Percentiles rank a stretch among this genome's conserved stretches.
These are phyloP conservation scores for Echeveria elegans DNA, from an alignment of 164 flowering plant species.

Conservation along the genomic window DNA sequence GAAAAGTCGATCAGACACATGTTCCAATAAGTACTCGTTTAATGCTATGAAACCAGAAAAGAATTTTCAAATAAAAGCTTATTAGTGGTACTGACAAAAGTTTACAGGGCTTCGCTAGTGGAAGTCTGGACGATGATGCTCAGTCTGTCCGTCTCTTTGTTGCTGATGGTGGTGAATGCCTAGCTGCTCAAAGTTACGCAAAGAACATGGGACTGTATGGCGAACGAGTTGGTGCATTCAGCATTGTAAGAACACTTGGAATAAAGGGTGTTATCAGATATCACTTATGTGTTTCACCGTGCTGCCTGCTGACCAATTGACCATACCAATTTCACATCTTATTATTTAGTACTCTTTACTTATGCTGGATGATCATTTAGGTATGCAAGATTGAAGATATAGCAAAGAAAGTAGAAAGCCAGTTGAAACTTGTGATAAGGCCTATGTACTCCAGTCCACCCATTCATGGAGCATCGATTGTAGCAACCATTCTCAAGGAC, in stretches of 20 bases:
- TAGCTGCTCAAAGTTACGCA: constrained; percentile 96
- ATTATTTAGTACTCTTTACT: not conserved
- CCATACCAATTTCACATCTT: not conserved
- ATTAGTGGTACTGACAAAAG: not conserved
- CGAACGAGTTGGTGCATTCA: constrained; percentile 98
- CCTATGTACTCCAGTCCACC: constrained; percentile 99
- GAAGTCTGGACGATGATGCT: constrained; percentile 92
- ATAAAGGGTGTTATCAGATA: not conserved
- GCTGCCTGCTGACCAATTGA: not conserved
- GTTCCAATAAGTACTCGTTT: not conserved
- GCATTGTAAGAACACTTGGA: constrained; percentile 62
- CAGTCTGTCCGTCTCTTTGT: constrained; percentile 85
- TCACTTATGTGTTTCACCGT: not conserved
- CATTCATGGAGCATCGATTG: constrained; percentile 96
- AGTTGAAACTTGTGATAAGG: constrained; percentile 92
- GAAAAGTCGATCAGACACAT: not conserved
- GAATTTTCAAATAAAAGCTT: not conserved
- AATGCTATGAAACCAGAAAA: not conserved
- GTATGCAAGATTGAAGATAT: constrained; percentile 81
- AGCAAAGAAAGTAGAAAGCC: constrained; percentile 90
- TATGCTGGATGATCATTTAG: constrained; percentile 21
- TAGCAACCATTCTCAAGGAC: constrained; percentile 78
- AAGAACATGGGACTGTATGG: constrained; percentile 99
- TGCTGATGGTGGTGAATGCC: constrained; percentile 93
- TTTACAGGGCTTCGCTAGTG: constrained; percentile 94